Base-by-base conservation (phyloP, 2,329 filamentous ascomycete species). In the Fusarium denticulatum region DNA sequence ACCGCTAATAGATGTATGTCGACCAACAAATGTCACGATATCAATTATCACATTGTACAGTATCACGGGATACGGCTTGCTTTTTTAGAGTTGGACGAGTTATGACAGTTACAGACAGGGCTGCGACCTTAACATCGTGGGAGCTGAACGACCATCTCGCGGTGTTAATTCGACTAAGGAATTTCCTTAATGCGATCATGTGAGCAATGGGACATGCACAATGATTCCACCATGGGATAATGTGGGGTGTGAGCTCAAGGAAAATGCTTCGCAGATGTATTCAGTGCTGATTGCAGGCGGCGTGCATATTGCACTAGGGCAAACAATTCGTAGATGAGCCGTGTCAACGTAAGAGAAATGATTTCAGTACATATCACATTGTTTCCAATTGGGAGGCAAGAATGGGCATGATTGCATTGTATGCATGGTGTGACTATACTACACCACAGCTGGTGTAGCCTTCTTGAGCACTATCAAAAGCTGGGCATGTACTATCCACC, bases 21-120 rank as follows among this genome's bases (percentile, higher is more conserved):
- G 24, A 36, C 43, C n/a, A 40, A 62, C 18, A 37, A 37, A 32
- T n/a, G 20, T 20, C 26, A n/a, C 18, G 24, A 28, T 32, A 45
- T n/a, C 37, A 26, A 32, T n/a, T 20, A 45, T 42, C n/a, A 15
- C 22, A 28, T n/a, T 28, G 30, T 36, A 50, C 52, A 26, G 22
- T 26, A 60, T 55, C 15, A 47, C n/a, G 40, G 34, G 26, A 34
- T 39, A 20, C 22, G 20, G n/a, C 14, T 57, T 61, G 60, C 37
- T 26, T 50, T 60, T 52, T 67, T 60, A 57, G 47, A 60, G 24
- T 24, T 55, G 24, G 40, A 40, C 30, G 69, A 55, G 60, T 67
- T 52, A 67, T 55, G n/a, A 39, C 50, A 55, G 34, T 40, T 40
- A n/a, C 50, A 28, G 46, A 28, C 50, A 28, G 46, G 39, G 57